These are phyloP conservation scores for Vicia villosa DNA, from an alignment of 306 rosid species.

Conservation along the genomic window DNA sequence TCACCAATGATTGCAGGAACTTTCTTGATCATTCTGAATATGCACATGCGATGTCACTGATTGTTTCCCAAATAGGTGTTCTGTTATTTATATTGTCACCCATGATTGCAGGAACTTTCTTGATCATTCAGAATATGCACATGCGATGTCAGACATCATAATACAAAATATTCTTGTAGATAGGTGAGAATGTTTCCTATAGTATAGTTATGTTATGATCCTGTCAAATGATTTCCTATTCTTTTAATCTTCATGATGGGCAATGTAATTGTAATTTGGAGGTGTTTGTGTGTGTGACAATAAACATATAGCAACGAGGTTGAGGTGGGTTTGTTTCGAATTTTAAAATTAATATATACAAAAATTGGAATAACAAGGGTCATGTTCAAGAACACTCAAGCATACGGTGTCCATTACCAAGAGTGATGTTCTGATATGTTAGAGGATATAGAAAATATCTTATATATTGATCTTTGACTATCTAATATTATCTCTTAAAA, in stretches of 20 bases:
- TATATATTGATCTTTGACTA: neutral
- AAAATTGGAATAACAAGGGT: neutral
- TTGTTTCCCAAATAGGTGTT: no score
- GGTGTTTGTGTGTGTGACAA: neutral
- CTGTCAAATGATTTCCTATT: constrained; percentile 20
- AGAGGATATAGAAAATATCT: neutral
- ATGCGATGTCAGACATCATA: constrained; percentile 74
- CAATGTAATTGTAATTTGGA: constrained; percentile 11
- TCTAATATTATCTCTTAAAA: neutral
- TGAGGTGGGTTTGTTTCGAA: neutral
- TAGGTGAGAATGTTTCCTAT: constrained; percentile 55
- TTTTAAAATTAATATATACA: neutral
- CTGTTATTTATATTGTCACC: constrained; percentile 28
- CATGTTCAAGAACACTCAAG: neutral
- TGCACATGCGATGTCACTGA: no score
- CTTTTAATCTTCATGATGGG: constrained; percentile 13
- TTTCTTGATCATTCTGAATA: no score
- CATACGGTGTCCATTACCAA: neutral
- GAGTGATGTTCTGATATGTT: neutral
- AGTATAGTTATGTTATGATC: constrained; percentile 27
- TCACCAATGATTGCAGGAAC: no score
- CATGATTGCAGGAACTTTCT: constrained; percentile 76
- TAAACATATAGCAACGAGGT: neutral
- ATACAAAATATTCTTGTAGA: constrained; percentile 66
- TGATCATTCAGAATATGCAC: constrained; percentile 89